Conservation (phyloP, 768 basidiomycete species). For the Pleurotus ostreatus region DNA sequence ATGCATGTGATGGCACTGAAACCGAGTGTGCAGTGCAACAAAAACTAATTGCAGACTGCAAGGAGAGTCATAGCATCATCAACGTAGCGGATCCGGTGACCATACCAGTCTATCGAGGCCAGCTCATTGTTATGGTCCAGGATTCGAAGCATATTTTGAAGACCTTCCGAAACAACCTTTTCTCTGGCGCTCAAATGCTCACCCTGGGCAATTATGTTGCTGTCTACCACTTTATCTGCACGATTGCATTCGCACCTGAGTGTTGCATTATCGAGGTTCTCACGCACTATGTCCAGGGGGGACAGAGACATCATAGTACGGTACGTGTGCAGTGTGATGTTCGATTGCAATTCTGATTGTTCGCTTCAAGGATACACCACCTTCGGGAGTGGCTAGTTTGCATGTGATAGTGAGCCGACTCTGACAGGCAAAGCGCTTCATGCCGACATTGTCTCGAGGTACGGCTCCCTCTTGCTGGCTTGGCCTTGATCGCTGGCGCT, state of each 20-base stretch:
- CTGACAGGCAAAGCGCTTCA: constrained; percentile 21
- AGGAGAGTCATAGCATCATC: too few relatives aligned
- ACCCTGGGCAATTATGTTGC: constrained; percentile 17
- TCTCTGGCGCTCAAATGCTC: constrained; percentile 25
- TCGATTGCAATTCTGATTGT: constrained; percentile 9
- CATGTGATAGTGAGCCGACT: constrained; percentile 9
- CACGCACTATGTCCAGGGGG: constrained; percentile 18
- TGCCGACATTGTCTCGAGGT: constrained; percentile 21
- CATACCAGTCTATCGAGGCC: not conserved
- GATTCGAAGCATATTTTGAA: constrained; percentile 25
- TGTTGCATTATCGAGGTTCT: constrained; percentile 19
- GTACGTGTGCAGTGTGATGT: constrained; percentile 16
- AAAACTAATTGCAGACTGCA: too few relatives aligned
- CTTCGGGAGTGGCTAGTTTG: not conserved
- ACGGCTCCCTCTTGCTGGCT: constrained; percentile 15
- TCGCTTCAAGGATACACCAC: not conserved
- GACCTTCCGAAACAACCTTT: constrained; percentile 22
- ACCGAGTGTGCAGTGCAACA: too few relatives aligned
- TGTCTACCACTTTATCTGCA: too few relatives aligned
- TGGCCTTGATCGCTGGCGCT: constrained; percentile 17
- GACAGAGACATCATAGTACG: constrained; percentile 20
- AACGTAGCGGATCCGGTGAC: too few relatives aligned
- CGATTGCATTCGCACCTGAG: not conserved
- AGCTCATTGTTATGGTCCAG: constrained; percentile 22
- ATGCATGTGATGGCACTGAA: too few relatives aligned